Evolutionary conservation across 164 flowering plant genomes (phyloP).

Genomic region (Paratinospora sagittata): DNA sequence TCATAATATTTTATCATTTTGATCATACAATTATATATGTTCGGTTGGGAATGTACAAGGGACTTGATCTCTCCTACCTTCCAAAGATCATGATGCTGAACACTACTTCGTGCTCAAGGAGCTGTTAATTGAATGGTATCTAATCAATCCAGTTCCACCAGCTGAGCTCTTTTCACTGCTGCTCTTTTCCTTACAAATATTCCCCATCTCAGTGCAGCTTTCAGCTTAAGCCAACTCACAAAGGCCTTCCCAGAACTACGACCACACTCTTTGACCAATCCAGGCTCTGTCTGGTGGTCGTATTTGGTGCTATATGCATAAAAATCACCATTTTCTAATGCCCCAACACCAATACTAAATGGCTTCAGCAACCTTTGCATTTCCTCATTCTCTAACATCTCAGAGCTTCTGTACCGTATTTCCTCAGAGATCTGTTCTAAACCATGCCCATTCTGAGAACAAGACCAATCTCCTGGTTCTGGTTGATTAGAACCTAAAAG

Average conservation of each 20-base stretch:
- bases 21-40: too few species aligned
- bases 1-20: too few species aligned
- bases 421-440: not conserved
- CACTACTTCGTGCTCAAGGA: too few species aligned
- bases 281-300: not conserved
- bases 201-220: not conserved
- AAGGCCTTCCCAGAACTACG: not conserved
- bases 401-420: not conserved
- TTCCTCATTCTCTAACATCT: not conserved
- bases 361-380: not conserved
- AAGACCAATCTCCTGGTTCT: slow-evolving; percentile 1
- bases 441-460: not conserved
- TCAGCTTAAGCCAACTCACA: slow-evolving; percentile 1
- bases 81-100: too few species aligned
- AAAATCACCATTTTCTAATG: not conserved
- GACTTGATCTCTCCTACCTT: too few species aligned
- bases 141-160: not conserved
- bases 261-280: not conserved
- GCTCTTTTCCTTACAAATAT: not conserved
- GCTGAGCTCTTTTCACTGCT: not conserved
- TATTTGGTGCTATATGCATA: not conserved
- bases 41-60: too few species aligned
- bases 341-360: not conserved
- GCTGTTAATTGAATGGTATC: too few species aligned
- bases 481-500: not conserved